Evolutionary conservation across 1,284 basidiomycete species (phyloP).

Genomic region (Leccinum fallax): DNA sequence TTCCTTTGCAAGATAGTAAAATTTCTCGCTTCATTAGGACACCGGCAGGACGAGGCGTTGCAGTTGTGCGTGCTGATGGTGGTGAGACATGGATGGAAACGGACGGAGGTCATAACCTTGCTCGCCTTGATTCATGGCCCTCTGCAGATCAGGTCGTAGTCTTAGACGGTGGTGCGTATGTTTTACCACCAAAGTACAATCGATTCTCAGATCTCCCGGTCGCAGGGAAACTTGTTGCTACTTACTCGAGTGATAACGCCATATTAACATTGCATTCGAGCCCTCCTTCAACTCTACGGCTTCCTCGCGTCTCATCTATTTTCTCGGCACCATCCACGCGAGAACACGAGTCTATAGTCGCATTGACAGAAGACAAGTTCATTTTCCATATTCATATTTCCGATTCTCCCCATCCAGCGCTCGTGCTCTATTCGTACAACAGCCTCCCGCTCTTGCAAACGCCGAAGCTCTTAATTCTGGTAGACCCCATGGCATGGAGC

Average conservation of each 20-base stretch:
- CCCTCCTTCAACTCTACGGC: constrained; percentile 45
- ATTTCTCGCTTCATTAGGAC: constrained; percentile 70
- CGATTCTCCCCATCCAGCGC: constrained; percentile 33
- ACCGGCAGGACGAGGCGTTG: constrained; percentile 73
- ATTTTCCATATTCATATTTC: constrained; percentile 55
- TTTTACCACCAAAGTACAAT: constrained; percentile 12
- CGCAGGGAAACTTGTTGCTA: constrained; percentile 37
- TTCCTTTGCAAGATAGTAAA: constrained; percentile 49
- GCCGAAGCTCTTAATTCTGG: constrained; percentile 67
- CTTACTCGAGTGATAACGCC: constrained; percentile 42
- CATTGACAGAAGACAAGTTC: constrained; percentile 55
- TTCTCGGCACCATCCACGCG: constrained; percentile 63
- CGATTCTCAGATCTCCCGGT: constrained; percentile 7
- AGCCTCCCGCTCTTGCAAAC: constrained; percentile 51
- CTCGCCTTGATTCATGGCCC: constrained; percentile 50
- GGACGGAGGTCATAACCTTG: constrained; percentile 47
- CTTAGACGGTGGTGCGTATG: constrained; percentile 55
- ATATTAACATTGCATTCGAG: constrained; percentile 52
- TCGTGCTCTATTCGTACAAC: constrained; percentile 47
- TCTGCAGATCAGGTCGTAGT: constrained; percentile 66
- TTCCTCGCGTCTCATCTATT: constrained; percentile 57
- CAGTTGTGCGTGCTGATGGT: constrained; percentile 56
- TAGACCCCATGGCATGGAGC: constrained; percentile 92
- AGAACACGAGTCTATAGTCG: constrained; percentile 57
- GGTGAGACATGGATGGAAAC: constrained; percentile 66